A percentile compares a stretch with the other conserved stretches of the same genome.
Conservation (phyloP, 1,284 basidiomycete genomes). For the Apiotrichum domesticum region DNA sequence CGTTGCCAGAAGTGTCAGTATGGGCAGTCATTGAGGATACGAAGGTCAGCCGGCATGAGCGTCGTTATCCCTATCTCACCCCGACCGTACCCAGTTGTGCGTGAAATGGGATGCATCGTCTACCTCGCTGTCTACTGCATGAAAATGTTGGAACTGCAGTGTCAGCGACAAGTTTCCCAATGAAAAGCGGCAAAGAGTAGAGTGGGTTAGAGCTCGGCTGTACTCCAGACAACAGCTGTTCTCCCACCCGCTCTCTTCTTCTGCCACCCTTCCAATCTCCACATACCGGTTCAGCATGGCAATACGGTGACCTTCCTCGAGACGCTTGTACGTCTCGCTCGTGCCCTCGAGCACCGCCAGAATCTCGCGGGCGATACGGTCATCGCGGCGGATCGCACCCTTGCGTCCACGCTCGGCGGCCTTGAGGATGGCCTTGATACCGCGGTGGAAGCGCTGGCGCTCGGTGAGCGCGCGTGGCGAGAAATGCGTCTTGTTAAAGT, state of each 20-base stretch:
- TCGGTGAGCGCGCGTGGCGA: slow-evolving; percentile 67
- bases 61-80: too few relatives aligned
- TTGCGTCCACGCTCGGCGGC: slow-evolving; percentile 52
- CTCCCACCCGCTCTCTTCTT: too few relatives aligned
- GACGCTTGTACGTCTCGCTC: slow-evolving; percentile 55
- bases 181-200: too few relatives aligned
- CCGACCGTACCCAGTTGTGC: background rate
- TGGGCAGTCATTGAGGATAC: too few relatives aligned
- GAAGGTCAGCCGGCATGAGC: too few relatives aligned
- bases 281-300: slow-evolving; percentile 77
- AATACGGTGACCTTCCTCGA: slow-evolving; percentile 59
- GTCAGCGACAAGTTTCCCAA: background rate
- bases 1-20: too few relatives aligned
- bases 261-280: background rate
- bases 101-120: background rate
- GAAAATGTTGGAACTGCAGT: background rate
- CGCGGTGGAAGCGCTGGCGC: slow-evolving; percentile 64
- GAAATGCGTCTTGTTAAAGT: slow-evolving; percentile 58
- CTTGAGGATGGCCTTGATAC: slow-evolving; percentile 62
- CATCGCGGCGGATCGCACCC: slow-evolving; percentile 55
- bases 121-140: background rate
- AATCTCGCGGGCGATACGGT: slow-evolving; percentile 68
- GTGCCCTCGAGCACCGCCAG: slow-evolving; percentile 60
- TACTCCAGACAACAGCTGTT: too few relatives aligned
- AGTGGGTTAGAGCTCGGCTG: too few relatives aligned